Evolutionary conservation across 1,284 basidiomycete genomes (phyloP).

Genomic region (Blastosporella zonata): DNA sequence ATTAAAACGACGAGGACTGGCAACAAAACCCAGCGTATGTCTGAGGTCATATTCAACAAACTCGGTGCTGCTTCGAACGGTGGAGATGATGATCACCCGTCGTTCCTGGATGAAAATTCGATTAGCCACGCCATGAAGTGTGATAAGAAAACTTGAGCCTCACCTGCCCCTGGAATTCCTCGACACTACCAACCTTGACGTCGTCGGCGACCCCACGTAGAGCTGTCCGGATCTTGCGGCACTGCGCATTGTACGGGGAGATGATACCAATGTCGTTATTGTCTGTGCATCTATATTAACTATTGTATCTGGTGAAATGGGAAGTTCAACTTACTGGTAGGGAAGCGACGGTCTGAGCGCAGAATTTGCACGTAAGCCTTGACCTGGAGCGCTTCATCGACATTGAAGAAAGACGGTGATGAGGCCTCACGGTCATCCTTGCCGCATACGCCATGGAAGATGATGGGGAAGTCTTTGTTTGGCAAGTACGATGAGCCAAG

Average conservation of each 20-base stretch:
- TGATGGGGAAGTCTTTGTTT: constrained; percentile 48
- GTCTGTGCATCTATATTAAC: constrained; percentile 22
- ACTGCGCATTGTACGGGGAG: constrained; percentile 60
- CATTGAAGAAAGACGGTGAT: constrained; percentile 68
- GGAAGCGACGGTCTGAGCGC: constrained; percentile 28
- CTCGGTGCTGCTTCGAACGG: constrained; percentile 57
- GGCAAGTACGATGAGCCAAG: constrained; percentile 40
- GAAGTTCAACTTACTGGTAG: constrained; percentile 36
- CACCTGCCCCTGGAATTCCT: constrained; percentile 68
- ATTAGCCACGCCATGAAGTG: constrained; percentile 6
- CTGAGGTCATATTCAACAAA: constrained; percentile 55
- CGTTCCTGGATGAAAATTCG: constrained; percentile 44
- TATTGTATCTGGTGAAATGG: neutral
- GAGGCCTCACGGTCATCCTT: constrained; percentile 58
- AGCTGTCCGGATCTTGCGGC: constrained; percentile 41
- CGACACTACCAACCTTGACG: constrained; percentile 60
- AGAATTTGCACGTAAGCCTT: constrained; percentile 38
- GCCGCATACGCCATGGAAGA: constrained; percentile 60
- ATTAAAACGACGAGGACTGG: constrained; percentile 60
- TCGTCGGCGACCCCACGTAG: constrained; percentile 17
- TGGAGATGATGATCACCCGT: constrained; percentile 62
- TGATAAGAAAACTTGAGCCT: constrained; percentile 10
- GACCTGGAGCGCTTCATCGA: constrained; percentile 52
- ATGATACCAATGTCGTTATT: constrained; percentile 59
- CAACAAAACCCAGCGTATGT: constrained; percentile 62